phyloP scores from a whole-genome alignment of 1,284 basidiomycete species.

The Sphaerobolus stellatus region DNA sequence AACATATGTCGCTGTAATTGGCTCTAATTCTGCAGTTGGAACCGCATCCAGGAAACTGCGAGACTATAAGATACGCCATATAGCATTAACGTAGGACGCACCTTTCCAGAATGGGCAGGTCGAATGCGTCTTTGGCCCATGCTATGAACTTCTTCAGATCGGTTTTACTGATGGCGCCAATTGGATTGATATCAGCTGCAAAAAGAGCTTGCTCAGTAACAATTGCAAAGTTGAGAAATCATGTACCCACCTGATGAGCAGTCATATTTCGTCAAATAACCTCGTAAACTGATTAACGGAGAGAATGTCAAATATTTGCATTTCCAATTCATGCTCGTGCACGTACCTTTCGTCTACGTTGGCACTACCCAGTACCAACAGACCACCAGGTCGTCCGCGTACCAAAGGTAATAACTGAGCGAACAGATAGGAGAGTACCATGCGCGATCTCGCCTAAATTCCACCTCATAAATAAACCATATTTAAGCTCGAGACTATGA shows the following conservation, averaged over 20 bases:
- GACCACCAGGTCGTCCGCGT: constrained; percentile 77
- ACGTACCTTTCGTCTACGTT: constrained; percentile 94
- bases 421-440: constrained; percentile 97
- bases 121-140: constrained; percentile 76
- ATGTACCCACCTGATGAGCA: constrained; percentile 69
- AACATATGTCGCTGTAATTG: constrained; percentile 90
- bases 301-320: neutral
- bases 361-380: constrained; percentile 93
- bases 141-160: constrained; percentile 96
- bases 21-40: constrained; percentile 96
- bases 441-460: constrained; percentile 79
- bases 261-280: constrained; percentile 98
- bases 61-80: neutral
- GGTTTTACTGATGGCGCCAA: constrained; percentile 96
- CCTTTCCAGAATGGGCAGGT: constrained; percentile 82
- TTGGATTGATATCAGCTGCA: constrained; percentile 95
- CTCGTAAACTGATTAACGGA: constrained; percentile 67
- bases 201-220: neutral
- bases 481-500: neutral
- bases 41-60: constrained; percentile 85
- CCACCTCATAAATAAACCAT: neutral
- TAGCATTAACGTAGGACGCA: constrained; percentile 31
- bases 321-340: constrained; percentile 9
- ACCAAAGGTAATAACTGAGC: constrained; percentile 96
- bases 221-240: neutral